phyloP scores from a whole-genome alignment of 495 filamentous ascomycete genomes.

The Lasiosphaeria ovina region DNA sequence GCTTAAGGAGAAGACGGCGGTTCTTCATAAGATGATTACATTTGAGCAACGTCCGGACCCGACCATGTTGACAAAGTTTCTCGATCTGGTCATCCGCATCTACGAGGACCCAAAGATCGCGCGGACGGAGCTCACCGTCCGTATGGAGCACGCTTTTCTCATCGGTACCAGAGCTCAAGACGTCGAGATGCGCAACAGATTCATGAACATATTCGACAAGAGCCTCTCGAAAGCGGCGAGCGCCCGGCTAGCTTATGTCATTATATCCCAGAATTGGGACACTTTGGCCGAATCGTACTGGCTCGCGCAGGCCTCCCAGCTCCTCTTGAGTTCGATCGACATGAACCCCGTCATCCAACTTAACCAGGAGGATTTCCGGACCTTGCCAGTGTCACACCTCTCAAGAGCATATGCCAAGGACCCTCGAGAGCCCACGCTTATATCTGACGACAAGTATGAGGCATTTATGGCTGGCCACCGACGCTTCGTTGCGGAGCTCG shows the following conservation, averaged over 20 bases:
- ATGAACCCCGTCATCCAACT: conserved; percentile 73
- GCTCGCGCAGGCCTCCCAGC: conserved; percentile 89
- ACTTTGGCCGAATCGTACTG: conserved; percentile 91
- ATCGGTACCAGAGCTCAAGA: conserved; percentile 93
- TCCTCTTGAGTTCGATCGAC: conserved; percentile 86
- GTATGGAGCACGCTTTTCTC: conserved; percentile 96
- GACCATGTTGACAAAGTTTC: conserved; percentile 83
- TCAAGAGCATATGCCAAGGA: conserved; percentile 72
- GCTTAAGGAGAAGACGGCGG: conserved; percentile 95
- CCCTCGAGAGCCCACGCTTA: conserved; percentile 63
- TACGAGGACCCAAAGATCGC: conserved; percentile 97
- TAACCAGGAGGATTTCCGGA: conserved; percentile 77
- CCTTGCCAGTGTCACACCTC: conserved; percentile 66
- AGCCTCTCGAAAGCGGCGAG: conserved; percentile 85
- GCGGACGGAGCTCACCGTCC: conserved; percentile 89
- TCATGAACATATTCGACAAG: conserved; percentile 90
- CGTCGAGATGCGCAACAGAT: conserved; percentile 94
- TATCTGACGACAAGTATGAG: conserved; percentile 79
- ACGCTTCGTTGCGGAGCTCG: conserved; percentile 77
- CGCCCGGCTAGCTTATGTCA: conserved; percentile 79
- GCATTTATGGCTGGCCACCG: conserved; percentile 71
- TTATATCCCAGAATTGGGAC: conserved; percentile 96
- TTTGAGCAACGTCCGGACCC: conserved; percentile 83
- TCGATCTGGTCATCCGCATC: conserved; percentile 93
- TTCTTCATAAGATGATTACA: conserved; percentile 93